These are phyloP conservation scores for Pseudogymnoascus sp. DNA, from an alignment of 2,329 filamentous ascomycete genomes.

Conservation along the genomic window DNA sequence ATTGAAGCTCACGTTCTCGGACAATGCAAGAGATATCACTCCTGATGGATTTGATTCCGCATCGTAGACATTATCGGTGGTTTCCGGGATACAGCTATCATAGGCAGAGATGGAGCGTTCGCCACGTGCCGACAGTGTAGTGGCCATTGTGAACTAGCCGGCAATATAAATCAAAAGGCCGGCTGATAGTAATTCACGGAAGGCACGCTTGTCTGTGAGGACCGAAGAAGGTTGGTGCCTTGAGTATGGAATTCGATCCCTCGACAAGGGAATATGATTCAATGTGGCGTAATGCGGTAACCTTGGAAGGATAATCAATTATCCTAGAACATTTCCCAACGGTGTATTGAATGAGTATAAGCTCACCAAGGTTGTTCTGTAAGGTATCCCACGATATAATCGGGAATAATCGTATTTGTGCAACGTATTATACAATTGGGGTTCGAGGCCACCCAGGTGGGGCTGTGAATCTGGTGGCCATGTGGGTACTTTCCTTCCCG, in stretches of 20 bases:
- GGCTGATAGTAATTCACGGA: neutral
- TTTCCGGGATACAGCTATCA: neutral
- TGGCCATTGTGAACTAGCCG: neutral
- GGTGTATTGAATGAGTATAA: too few relatives aligned
- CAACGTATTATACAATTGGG: neutral
- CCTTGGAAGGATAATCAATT: neutral
- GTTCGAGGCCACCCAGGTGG: neutral
- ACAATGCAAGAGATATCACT: conserved; percentile 17
- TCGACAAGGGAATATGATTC: neutral
- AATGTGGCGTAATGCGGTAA: neutral
- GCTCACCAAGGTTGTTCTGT: too few relatives aligned
- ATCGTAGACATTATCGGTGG: conserved; percentile 16
- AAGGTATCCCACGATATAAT: neutral
- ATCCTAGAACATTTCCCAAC: neutral
- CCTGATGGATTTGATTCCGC: conserved; percentile 16
- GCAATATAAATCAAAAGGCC: neutral
- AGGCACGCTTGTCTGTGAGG: neutral
- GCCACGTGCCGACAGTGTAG: neutral
- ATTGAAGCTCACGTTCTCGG: conserved; percentile 17
- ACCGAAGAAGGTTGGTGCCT: neutral
- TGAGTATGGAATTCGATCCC: neutral
- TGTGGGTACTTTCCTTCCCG: neutral
- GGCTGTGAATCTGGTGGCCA: neutral
- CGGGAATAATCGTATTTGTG: neutral
- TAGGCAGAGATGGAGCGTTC: neutral